Percentiles rank a stretch among this genome's conserved stretches.
phyloP scores from a whole-genome alignment of 108 stramenopile genomes.

The Mediolabrus comicus region DNA sequence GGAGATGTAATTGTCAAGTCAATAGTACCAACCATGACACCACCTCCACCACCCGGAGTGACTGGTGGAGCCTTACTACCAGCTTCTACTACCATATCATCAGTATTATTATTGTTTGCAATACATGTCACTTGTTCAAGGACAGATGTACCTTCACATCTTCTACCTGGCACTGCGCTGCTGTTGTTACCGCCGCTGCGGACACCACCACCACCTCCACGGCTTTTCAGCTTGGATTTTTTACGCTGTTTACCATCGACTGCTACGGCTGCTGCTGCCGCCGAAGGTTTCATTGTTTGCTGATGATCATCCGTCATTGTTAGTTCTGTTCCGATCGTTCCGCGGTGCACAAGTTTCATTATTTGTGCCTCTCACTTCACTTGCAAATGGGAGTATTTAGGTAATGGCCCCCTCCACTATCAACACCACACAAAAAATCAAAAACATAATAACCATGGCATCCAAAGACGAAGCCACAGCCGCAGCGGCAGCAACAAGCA shows the following conservation, averaged over 20 bases:
- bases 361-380: no score
- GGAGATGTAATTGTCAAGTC: background rate
- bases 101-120: background rate
- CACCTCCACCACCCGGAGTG: background rate
- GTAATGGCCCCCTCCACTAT: no score
- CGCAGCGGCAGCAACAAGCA: background rate
- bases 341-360: no score
- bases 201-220: background rate
- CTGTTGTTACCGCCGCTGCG: no score
- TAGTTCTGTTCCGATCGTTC: no score
- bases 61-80: background rate
- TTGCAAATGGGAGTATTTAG: no score
- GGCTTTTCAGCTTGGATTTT: background rate
- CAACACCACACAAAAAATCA: background rate
- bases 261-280: background rate
- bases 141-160: background rate
- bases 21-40: no score
- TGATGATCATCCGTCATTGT: no score
- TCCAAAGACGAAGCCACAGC: slow-evolving; percentile 7
- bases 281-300: no score
- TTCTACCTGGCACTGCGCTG: no score
- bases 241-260: no score
- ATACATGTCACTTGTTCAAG: background rate
- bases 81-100: background rate
- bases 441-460: slow-evolving; percentile 1